Base-by-base conservation (phyloP, 345 rosid species). In the Salix koriyanagi region DNA sequence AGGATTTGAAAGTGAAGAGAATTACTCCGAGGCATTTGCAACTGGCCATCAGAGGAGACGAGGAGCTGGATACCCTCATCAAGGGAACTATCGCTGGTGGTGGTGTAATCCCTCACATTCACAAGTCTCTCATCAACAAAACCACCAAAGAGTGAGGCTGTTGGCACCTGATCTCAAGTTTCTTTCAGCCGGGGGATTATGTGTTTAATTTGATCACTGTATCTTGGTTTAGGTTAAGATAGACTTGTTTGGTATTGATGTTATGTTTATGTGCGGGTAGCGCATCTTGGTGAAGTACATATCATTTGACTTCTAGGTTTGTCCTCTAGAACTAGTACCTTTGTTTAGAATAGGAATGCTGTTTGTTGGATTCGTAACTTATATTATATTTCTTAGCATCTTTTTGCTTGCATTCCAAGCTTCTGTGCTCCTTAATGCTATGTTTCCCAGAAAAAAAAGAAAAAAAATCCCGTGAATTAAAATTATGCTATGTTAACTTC, bases 81-180 rank as follows among this genome's bases (percentile, higher is more conserved):
- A 81, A 81, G 68, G 84, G 84, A 25, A 81, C 84, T 30, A 79
- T 86, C 67, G 89, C 91, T 58, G 91, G 91, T 65, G 97, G 97
- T 3, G 95, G 95, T 71, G 97, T 92, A n/a, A 92, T 92, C 74
- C 97, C 97, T 77, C 97, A 91, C 83, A 92, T 92, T 78, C 97
- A 92, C 89, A 92, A 92, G 83, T 91, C 95, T 54, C 94, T 91
- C n/a, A 85, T 91, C 86, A 92, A 92, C 87, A 92, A 92, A 75
- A 84, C 90, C 78, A 81, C 92, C 81, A 91, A 88, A 80, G 92
- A 92, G 6, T 89, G 79, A 89, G 1, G 72, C 21, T 69, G 10
- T 44, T 41, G 12, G 21, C 26, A 12, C 64, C 67, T 80, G 39
- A 41, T 39, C 23, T 14, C 12, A 26, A 18, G 42, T 56, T 7